Conservation (phyloP, 305 asterid genomes). For the Solanum chacoense region DNA sequence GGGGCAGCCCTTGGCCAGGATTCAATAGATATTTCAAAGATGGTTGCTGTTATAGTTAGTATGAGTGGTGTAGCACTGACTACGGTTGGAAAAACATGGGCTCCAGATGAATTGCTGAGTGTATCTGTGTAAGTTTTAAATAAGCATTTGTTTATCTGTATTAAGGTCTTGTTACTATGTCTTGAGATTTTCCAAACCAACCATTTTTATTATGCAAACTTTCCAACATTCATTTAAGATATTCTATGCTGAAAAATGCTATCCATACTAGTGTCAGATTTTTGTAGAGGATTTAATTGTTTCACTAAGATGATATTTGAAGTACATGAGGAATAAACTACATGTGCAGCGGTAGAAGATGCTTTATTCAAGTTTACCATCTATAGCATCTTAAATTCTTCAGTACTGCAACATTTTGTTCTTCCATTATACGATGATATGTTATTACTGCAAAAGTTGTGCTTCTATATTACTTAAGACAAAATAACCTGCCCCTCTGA, state of each 20-base stretch:
- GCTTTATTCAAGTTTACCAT: neutral
- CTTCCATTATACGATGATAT: neutral
- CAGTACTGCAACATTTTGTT: neutral
- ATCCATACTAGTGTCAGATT: neutral
- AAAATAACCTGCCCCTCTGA: neutral
- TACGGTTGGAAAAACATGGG: constrained; percentile 71
- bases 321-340: neutral
- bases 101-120: constrained; percentile 48
- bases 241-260: neutral
- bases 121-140: constrained; percentile 37
- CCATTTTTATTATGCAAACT: neutral
- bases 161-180: neutral
- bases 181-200: neutral
- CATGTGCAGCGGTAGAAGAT: neutral
- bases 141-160: neutral
- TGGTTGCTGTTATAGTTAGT: constrained; percentile 49
- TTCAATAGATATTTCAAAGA: constrained; percentile 34
- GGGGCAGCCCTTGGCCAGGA: constrained; percentile 56
- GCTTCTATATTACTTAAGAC: neutral
- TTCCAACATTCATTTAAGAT: neutral
- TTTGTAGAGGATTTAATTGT: neutral
- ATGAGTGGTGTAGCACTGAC: constrained; percentile 76
- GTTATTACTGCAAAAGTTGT: neutral
- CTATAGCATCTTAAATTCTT: neutral
- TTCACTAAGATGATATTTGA: neutral